Percentiles rank a stretch among this genome's conserved stretches.
phyloP scores from a whole-genome alignment of 345 rosid species.

The Erucastrum elatum region DNA sequence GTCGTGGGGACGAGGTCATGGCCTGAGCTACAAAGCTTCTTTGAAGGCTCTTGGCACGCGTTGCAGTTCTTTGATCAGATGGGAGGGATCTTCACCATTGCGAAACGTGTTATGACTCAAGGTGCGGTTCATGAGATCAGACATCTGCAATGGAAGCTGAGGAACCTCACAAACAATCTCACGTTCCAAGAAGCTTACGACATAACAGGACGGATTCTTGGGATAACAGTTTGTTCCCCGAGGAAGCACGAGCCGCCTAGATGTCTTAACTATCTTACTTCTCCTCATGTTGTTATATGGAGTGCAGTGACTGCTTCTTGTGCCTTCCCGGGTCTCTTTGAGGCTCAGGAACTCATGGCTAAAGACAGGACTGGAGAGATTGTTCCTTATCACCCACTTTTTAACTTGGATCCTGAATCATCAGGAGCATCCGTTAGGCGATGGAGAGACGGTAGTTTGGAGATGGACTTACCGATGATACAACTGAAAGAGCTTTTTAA shows the following conservation, averaged over 20 bases:
- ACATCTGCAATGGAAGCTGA: constrained; percentile 86
- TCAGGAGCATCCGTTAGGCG: constrained; percentile 61
- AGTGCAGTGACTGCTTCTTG: constrained; percentile 99
- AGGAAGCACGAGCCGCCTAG: constrained; percentile 98
- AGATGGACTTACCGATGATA: constrained; percentile 96
- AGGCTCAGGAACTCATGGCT: constrained; percentile 99
- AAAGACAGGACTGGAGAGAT: constrained; percentile 96
- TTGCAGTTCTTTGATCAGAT: constrained; percentile 89
- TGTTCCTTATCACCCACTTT: constrained; percentile 92
- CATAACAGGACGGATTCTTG: constrained; percentile 92
- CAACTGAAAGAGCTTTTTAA: constrained; percentile 94
- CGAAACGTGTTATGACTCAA: constrained; percentile 80
- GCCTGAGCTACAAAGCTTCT: constrained; percentile 96
- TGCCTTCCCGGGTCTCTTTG: constrained; percentile 97
- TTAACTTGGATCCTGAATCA: constrained; percentile 74
- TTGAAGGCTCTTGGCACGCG: constrained; percentile 81
- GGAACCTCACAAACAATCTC: constrained; percentile 88
- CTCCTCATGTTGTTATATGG: constrained; percentile 99
- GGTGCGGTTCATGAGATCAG: constrained; percentile 94
- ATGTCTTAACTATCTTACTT: constrained; percentile 91
- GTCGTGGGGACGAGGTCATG: constrained; percentile 84
- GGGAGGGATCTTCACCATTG: constrained; percentile 84
- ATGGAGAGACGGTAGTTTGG: constrained; percentile 99
- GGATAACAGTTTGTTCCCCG: constrained; percentile 92
- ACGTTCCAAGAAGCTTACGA: constrained; percentile 98